phyloP scores from a whole-genome alignment of 306 rosid species.

The Prunus davidiana region DNA sequence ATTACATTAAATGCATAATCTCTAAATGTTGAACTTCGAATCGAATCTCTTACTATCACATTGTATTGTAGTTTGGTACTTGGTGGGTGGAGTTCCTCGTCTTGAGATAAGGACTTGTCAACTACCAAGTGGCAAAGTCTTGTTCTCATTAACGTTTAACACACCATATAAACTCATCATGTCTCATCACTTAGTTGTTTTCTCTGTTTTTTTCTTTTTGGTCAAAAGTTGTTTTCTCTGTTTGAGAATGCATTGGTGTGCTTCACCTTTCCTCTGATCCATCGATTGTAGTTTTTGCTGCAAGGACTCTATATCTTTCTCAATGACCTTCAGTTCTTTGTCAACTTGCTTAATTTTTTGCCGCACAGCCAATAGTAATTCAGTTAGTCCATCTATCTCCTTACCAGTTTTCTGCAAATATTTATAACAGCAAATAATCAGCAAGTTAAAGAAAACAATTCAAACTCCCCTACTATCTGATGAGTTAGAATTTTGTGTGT shows the following conservation, averaged over 20 bases:
- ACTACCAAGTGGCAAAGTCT: neutral
- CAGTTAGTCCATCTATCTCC: constrained; percentile 18
- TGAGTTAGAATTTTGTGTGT: neutral
- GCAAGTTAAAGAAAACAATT: neutral
- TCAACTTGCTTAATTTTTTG: neutral
- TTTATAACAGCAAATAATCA: neutral
- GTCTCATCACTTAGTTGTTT: neutral
- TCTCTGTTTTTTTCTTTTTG: neutral
- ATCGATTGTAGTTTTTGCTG: neutral
- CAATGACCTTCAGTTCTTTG: constrained; percentile 4
- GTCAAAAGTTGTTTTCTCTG: neutral
- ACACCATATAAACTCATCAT: too few species aligned
- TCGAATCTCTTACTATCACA: too few species aligned
- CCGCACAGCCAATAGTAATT: neutral
- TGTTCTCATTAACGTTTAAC: neutral
- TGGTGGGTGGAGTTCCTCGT: neutral
- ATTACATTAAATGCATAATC: too few species aligned
- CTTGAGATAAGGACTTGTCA: neutral
- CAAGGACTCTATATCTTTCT: neutral
- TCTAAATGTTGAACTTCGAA: too few species aligned
- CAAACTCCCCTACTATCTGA: neutral
- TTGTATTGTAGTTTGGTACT: neutral
- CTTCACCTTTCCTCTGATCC: neutral
- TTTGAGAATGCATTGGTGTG: neutral
- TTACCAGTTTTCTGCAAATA: constrained; percentile 11